phyloP scores from a whole-genome alignment of 2,329 filamentous ascomycete species.

The Cercospora canescens region DNA sequence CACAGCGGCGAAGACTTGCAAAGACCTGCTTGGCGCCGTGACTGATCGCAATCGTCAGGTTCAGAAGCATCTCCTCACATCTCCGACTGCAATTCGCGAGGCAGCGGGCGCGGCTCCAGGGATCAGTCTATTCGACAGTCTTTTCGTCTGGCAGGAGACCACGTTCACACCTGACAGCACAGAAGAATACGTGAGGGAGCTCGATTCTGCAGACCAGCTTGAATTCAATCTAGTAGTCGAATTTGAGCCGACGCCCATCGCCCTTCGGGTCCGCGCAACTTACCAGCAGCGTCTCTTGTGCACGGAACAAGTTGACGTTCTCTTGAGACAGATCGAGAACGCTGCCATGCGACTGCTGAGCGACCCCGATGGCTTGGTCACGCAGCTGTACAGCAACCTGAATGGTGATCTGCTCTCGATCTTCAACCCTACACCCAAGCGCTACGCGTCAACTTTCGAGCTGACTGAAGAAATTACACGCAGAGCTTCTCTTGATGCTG shows the following conservation, averaged over 20 bases:
- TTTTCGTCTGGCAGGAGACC: slow-evolving; percentile 85
- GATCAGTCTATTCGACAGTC: slow-evolving; percentile 67
- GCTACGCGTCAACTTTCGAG: slow-evolving; percentile 31
- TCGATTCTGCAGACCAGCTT: slow-evolving; percentile 66
- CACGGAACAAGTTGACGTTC: slow-evolving; percentile 52
- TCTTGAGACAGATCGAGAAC: slow-evolving; percentile 63
- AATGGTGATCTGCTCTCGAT: slow-evolving; percentile 38
- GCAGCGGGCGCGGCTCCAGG: slow-evolving; percentile 56
- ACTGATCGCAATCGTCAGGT: slow-evolving; percentile 66
- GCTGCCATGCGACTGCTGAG: slow-evolving; percentile 50
- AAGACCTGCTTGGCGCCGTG: slow-evolving; percentile 63
- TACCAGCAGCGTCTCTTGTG: slow-evolving; percentile 59
- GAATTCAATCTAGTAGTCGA: slow-evolving; percentile 78
- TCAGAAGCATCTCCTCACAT: slow-evolving; percentile 63
- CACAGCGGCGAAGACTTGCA: slow-evolving; percentile 50
- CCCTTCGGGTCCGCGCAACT: slow-evolving; percentile 55
- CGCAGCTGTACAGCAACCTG: slow-evolving; percentile 34
- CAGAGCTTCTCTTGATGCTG: slow-evolving; percentile 50
- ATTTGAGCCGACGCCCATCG: slow-evolving; percentile 61
- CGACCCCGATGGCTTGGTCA: slow-evolving; percentile 36
- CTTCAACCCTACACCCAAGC: slow-evolving; percentile 40
- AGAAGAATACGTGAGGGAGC: slow-evolving; percentile 50
- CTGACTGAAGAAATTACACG: slow-evolving; percentile 54
- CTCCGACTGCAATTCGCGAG: slow-evolving; percentile 70
- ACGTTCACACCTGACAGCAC: slow-evolving; percentile 42